These are phyloP conservation scores for Pyronema omphalodes DNA, from an alignment of 495 filamentous ascomycete species.

Conservation along the genomic window DNA sequence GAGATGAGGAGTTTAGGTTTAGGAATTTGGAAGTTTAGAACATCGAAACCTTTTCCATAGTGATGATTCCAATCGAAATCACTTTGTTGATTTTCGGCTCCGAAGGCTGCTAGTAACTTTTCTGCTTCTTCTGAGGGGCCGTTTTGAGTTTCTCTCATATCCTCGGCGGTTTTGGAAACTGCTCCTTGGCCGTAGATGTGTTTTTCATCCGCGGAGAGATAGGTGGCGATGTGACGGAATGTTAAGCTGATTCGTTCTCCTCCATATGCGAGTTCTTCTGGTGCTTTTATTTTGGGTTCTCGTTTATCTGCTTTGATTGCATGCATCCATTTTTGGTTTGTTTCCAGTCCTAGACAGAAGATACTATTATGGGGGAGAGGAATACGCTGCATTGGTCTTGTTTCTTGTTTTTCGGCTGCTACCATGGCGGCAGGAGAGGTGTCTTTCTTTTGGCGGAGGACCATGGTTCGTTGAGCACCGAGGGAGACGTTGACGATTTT, in stretches of 20 bases:
- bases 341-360: constrained; percentile 59
- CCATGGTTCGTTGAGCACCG: constrained; percentile 81
- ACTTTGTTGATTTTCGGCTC: constrained; percentile 56
- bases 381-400: constrained; percentile 42
- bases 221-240: constrained; percentile 81
- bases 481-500: constrained; percentile 85
- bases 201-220: constrained; percentile 39
- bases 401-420: constrained; percentile 3
- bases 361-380: constrained; percentile 75
- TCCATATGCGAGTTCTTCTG: constrained; percentile 48
- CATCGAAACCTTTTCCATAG: constrained; percentile 75
- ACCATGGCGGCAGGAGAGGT: not conserved
- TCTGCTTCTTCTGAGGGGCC: constrained; percentile 48
- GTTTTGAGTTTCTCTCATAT: constrained; percentile 45
- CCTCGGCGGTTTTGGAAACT: constrained; percentile 38
- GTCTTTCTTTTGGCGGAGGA: constrained; percentile 61
- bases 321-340: constrained; percentile 79
- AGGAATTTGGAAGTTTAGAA: constrained; percentile 40
- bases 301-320: constrained; percentile 77
- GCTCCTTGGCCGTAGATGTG: constrained; percentile 90
- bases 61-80: constrained; percentile 60
- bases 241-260: constrained; percentile 82
- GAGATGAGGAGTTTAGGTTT: constrained; percentile 16
- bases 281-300: constrained; percentile 39
- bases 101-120: constrained; percentile 58